Base-by-base conservation (phyloP, 1,284 basidiomycete species). In the Apiotrichum brassicae region DNA sequence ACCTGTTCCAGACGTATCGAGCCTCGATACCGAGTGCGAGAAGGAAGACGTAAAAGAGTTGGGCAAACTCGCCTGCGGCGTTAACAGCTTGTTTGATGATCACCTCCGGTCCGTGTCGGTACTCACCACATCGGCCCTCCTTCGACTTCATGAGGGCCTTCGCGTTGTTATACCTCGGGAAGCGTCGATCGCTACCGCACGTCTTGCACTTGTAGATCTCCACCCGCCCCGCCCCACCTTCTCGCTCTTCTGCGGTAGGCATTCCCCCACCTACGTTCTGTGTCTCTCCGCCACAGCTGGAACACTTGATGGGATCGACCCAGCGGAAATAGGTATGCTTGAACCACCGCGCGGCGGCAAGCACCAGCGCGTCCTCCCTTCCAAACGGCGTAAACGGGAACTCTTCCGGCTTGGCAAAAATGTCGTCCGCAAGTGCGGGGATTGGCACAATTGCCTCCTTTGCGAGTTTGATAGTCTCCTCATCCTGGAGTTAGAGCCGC, bases 11-110 rank as follows among this genome's bases (percentile, higher is more conserved):
- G 52, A 76, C 64, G 50, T 76, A 76, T 30, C 76, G 64, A 26
- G 72, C 70, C 26, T 73, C 62, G 3, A 77, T 53, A 3, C 71
- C 73, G 7, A 70, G 60, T 3, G 69, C 68, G 18, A 70, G 59
- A n/a, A 77, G 54, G 40, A 77, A 72, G 20, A 70, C 65, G 44
- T 71, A 72, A 56, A 77, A 78, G n/a, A 77, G 59, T 54, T 77
- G 75, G 16, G 76, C 75, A 54, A 72, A 77, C 57, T 73, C 71
- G 39, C 63, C 63, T 65, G 41, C 1, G 5, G 9, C 47, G 18
- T 32, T n/a, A 30, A 28, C n/a, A 24, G 6, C 22, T 20, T 23
- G 9, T 37, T n/a, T n/a, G n/a, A n/a, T n/a, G n/a, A n/a, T n/a
- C n/a, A n/a, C n/a, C n/a, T n/a, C n/a, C n/a, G 19, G 9, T 11